phyloP scores from a whole-genome alignment of 352 stramenopile genomes.

The Phytophthora palmivora region DNA sequence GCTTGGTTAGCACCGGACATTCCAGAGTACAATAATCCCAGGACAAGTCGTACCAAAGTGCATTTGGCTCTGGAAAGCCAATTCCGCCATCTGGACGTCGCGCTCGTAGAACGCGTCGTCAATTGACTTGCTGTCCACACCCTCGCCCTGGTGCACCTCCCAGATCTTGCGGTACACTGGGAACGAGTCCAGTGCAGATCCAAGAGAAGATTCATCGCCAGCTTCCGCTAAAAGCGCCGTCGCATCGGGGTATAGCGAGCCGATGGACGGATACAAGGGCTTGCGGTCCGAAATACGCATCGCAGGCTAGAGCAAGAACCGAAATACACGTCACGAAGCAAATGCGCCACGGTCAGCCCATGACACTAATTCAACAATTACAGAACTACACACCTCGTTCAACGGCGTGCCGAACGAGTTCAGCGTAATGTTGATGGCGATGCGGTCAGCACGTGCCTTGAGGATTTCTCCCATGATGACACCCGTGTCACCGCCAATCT shows the following conservation, averaged over 20 bases:
- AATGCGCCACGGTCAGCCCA: slow-evolving; percentile 5
- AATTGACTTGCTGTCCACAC: slow-evolving; percentile 96
- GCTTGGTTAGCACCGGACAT: not conserved
- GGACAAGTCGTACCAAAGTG: slow-evolving; percentile 90
- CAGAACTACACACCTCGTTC: slow-evolving; percentile 65
- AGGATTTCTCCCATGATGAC: slow-evolving; percentile 98
- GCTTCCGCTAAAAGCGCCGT: slow-evolving; percentile 95
- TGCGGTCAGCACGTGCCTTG: slow-evolving; percentile 95
- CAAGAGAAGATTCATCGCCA: slow-evolving; percentile 90
- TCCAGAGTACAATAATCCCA: not conserved
- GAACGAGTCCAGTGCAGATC: slow-evolving; percentile 93
- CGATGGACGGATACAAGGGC: slow-evolving; percentile 97
- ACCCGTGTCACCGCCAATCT: slow-evolving; percentile 97
- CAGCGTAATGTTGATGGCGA: slow-evolving; percentile 99
- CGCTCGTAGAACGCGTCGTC: slow-evolving; percentile 99
- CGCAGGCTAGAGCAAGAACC: slow-evolving; percentile 69
- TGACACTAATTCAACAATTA: slow-evolving; percentile 16
- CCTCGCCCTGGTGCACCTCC: slow-evolving; percentile 95
- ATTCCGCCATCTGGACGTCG: slow-evolving; percentile 98
- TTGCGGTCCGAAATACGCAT: slow-evolving; percentile 98
- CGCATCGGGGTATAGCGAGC: slow-evolving; percentile 97
- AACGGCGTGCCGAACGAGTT: slow-evolving; percentile 97
- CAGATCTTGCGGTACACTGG: slow-evolving; percentile 97
- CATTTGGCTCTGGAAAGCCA: slow-evolving; percentile 99
- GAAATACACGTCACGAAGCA: no score